These are phyloP conservation scores for Lachnellula hyalina DNA, from an alignment of 2,329 filamentous ascomycete species.

Conservation along the genomic window DNA sequence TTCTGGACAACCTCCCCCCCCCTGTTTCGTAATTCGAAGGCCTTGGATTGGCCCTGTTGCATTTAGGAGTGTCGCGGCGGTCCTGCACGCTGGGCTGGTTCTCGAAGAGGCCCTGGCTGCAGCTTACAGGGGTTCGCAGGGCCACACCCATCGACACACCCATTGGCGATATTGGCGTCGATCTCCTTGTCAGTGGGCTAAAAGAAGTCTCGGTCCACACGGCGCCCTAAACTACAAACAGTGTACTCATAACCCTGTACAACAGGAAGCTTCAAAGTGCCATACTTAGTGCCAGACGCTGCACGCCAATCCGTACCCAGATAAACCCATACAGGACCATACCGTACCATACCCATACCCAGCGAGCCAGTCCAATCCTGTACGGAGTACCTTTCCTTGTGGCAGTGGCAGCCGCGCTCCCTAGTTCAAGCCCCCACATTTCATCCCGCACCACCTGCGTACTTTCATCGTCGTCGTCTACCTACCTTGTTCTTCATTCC, in stretches of 20 bases:
- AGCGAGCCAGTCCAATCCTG: not conserved
- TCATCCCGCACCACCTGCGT: conserved; percentile 18
- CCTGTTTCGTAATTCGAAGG: conserved; percentile 13
- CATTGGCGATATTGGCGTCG: conserved; percentile 12
- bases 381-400: not conserved
- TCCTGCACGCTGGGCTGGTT: not conserved
- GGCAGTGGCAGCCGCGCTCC: conserved; percentile 5
- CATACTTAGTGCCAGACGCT: conserved; percentile 5
- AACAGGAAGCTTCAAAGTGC: not conserved
- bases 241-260: no score
- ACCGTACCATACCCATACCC: not conserved
- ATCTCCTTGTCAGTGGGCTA: conserved; percentile 19
- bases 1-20: not conserved
- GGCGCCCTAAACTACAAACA: not conserved
- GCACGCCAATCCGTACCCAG: no score
- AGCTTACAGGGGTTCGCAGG: not conserved
- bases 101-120: conserved; percentile 1
- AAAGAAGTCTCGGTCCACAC: conserved; percentile 2
- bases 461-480: conserved; percentile 14
- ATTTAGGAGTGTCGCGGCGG: no score
- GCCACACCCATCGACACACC: not conserved
- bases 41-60: not conserved
- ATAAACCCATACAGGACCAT: no score
- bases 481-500: conserved; percentile 19
- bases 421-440: conserved; percentile 16